A percentile compares a stretch with the other conserved stretches of the same genome.
Evolutionary conservation across 129 eudicot genomes (phyloP).

Genomic region (Artemisia annua): DNA sequence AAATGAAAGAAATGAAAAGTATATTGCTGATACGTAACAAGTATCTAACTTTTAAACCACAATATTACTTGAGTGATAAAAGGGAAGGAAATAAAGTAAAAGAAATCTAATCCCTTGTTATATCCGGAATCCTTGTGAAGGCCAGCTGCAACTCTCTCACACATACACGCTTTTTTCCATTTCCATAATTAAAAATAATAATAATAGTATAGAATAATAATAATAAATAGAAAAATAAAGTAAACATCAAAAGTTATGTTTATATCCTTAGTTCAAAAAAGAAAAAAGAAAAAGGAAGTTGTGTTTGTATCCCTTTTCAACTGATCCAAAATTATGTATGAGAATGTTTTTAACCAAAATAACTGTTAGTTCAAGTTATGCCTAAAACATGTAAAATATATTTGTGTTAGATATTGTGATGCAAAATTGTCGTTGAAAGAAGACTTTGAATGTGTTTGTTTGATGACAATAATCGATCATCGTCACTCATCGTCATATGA

Average conservation of each 20-base stretch:
- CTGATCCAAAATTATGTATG: neutral
- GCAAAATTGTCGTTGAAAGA: no score
- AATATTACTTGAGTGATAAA: slow-evolving; percentile 13
- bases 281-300: neutral
- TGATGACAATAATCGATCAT: no score
- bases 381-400: no score
- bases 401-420: no score
- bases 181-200: neutral
- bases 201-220: no score
- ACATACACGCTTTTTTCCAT: slow-evolving; percentile 21
- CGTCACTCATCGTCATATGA: no score
- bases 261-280: no score
- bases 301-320: neutral
- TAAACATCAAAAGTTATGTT: no score
- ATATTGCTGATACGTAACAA: neutral
- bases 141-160: slow-evolving; percentile 39
- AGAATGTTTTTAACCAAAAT: no score
- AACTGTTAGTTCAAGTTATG: no score
- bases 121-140: slow-evolving; percentile 34
- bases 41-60: slow-evolving; percentile 17
- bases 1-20: neutral
- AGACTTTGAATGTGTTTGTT: no score
- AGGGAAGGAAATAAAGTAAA: slow-evolving; percentile 9
- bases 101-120: slow-evolving; percentile 21
- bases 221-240: neutral